A percentile compares a stretch with the other conserved stretches of the same genome.
Conservation (phyloP, 1,284 basidiomycete genomes). For the Boletus sp. region DNA sequence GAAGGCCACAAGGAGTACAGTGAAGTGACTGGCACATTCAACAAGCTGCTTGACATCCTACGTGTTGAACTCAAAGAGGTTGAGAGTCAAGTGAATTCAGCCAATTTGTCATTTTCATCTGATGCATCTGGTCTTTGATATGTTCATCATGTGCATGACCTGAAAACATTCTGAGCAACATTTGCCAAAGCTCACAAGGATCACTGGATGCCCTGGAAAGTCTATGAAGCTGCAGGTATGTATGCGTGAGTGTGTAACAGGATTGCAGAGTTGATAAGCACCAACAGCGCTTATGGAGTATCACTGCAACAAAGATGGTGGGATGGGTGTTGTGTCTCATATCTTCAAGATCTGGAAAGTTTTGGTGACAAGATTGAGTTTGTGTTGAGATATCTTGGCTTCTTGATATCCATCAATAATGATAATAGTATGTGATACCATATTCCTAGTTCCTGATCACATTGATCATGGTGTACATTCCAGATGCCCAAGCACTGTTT, state of each 20-base stretch:
- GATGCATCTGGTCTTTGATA: slow-evolving; percentile 60
- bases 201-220: slow-evolving; percentile 86
- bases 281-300: slow-evolving; percentile 89
- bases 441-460: neutral
- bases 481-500: slow-evolving; percentile 95
- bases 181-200: slow-evolving; percentile 89
- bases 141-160: slow-evolving; percentile 39
- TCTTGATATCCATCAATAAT: slow-evolving; percentile 94
- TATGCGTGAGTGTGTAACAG: slow-evolving; percentile 10
- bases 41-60: slow-evolving; percentile 69
- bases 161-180: slow-evolving; percentile 74
- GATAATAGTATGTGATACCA: slow-evolving; percentile 74
- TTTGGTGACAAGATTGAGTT: slow-evolving; percentile 86
- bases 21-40: slow-evolving; percentile 69
- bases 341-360: slow-evolving; percentile 91
- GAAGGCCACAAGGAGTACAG: slow-evolving; percentile 68
- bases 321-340: slow-evolving; percentile 75
- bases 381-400: slow-evolving; percentile 87
- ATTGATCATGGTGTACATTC: neutral
- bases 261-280: slow-evolving; percentile 9
- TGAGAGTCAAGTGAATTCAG: slow-evolving; percentile 50
- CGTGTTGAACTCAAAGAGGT: slow-evolving; percentile 72
- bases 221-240: slow-evolving; percentile 89
- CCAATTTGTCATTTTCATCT: slow-evolving; percentile 40
- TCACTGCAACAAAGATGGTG: slow-evolving; percentile 81